Evolutionary conservation across 352 stramenopile genomes (phyloP).

Genomic region (Pelagophyceae sp.): DNA sequence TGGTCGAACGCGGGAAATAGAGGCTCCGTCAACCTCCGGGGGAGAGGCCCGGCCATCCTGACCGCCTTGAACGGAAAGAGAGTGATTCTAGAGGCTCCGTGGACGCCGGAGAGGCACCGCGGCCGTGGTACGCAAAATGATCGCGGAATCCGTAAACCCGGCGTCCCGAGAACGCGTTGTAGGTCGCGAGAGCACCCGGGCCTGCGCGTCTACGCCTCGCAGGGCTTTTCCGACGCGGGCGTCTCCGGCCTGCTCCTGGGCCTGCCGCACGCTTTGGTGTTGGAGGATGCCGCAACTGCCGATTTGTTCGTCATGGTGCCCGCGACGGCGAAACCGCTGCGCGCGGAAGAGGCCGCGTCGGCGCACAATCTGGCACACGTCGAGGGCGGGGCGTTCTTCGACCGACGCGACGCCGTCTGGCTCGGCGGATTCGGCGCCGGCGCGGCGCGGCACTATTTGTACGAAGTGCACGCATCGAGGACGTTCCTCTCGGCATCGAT

Average conservation of each 20-base stretch:
- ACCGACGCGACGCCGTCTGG: conserved; percentile 68
- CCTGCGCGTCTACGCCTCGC: conserved; percentile 57
- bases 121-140: too few relatives aligned
- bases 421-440: conserved; percentile 58
- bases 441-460: conserved; percentile 87
- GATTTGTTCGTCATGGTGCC: conserved; percentile 21
- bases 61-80: too few relatives aligned
- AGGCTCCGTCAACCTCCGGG: too few relatives aligned
- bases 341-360: not conserved
- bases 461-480: conserved; percentile 89
- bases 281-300: conserved; percentile 57
- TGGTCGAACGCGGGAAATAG: too few relatives aligned
- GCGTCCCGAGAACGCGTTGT: too few relatives aligned
- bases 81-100: too few relatives aligned
- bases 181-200: conserved; percentile 72
- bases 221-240: conserved; percentile 48
- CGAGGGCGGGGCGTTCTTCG: conserved; percentile 33
- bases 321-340: conserved; percentile 22
- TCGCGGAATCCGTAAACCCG: too few relatives aligned
- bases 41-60: too few relatives aligned
- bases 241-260: conserved; percentile 56
- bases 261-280: conserved; percentile 66
- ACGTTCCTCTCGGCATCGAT: conserved; percentile 87
- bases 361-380: not conserved
- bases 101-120: too few relatives aligned